Evolutionary conservation across 2,329 filamentous ascomycete genomes (phyloP), one percentile per base, ranked within the genome.

Genomic region (Colletotrichum caudatum): DNA sequence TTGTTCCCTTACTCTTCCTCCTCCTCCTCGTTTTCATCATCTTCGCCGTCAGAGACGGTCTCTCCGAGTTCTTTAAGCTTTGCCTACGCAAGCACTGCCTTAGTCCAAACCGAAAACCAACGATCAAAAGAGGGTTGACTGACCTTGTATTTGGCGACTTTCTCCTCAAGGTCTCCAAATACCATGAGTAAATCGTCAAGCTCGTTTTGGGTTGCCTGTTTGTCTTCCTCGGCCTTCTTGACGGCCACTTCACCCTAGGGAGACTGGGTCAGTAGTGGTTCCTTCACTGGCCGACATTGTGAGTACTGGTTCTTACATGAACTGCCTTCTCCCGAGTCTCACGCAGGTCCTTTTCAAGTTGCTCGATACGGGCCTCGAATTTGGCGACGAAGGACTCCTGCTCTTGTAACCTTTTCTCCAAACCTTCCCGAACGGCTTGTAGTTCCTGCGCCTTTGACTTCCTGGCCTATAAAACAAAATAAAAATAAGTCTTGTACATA

Each of bases 171-270:
- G 78, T 96, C 93, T 18, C 89, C 90, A 80, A 95, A 94, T 6
- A 96, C 91, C 83, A 95, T 92, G 46, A 96, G 83, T 65, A 95
- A 84, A 79, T 96, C 93, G 75, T 96, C 93, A 57, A 95, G 84
- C 80, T 96, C 93, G 3, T 88, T 86, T 78, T 95, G 93, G 6
- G 87, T 86, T 1, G 87, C 82, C 72, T 89, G 86, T 66, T 88
- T 90, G 69, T 92, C 90, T 71, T 89, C 86, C 75, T 91, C 89
- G 73, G 88, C 91, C 74, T 87, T 82, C 57, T 80, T 77, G 20
- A 81, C 64, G 33, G 79, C 75, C 5, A 75, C 72, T 64, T 82
- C 78, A 56, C 77, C 73, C 81, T 84, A 62, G 9, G 56, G 44
- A 33, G 41, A 29, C 18, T 33, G 18, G 14, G 33, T 74, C 69